Conservation (phyloP, 1,284 basidiomycete genomes). For the Boletellus sp. region DNA sequence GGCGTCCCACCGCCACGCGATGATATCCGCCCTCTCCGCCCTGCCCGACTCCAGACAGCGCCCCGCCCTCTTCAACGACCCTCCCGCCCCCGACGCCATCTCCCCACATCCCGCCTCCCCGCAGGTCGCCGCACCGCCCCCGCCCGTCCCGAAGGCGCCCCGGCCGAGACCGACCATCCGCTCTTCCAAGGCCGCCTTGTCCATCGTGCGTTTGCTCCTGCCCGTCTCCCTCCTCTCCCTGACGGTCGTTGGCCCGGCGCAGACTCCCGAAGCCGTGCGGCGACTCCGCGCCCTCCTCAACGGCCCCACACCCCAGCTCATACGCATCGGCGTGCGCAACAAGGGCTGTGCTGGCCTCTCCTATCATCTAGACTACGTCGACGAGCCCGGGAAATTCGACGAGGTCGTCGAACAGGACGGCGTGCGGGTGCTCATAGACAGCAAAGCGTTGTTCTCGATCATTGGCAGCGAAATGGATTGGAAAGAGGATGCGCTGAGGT, state of each 20-base stretch:
- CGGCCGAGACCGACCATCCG: constrained; percentile 65
- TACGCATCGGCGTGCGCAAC: constrained; percentile 94
- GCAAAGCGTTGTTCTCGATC: constrained; percentile 95
- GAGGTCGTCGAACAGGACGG: constrained; percentile 97
- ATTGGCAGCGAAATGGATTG: constrained; percentile 99
- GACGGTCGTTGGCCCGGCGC: neutral
- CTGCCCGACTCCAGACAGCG: constrained; percentile 21
- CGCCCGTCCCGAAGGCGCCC: constrained; percentile 59
- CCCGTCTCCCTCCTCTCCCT: neutral
- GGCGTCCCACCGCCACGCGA: constrained; percentile 43
- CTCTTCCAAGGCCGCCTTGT: constrained; percentile 78
- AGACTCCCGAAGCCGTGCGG: constrained; percentile 82
- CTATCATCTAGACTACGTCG: constrained; percentile 96
- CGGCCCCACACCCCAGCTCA: constrained; percentile 84
- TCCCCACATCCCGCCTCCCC: constrained; percentile 62
- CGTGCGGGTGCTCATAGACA: constrained; percentile 92
- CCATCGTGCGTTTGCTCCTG: constrained; percentile 59
- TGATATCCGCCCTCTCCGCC: constrained; percentile 55
- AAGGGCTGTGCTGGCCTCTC: constrained; percentile 99
- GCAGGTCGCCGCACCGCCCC: constrained; percentile 66
- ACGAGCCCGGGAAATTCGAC: constrained; percentile 88
- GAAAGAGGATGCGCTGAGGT: constrained; percentile 90
- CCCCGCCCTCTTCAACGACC: constrained; percentile 41
- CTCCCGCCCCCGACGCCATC: constrained; percentile 41
- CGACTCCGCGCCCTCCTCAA: constrained; percentile 70